These are phyloP conservation scores for Scolecobasidium constrictum DNA, from an alignment of 2,329 filamentous ascomycete species.

Conservation along the genomic window DNA sequence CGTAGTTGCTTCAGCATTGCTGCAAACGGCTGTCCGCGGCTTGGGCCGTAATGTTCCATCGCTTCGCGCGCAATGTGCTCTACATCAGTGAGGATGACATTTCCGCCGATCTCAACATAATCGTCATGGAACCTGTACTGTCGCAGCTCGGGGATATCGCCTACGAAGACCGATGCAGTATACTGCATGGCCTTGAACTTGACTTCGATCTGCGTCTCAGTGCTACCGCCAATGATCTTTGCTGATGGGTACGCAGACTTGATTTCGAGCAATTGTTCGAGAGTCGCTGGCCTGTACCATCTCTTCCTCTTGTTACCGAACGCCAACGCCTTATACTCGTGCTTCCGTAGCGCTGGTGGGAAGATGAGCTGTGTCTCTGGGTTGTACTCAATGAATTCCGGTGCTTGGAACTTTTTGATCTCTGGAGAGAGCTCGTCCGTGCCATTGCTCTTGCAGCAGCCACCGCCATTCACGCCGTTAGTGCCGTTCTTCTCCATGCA, in stretches of 20 bases:
- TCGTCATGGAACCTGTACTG: constrained; percentile 72
- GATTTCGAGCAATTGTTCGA: constrained; percentile 83
- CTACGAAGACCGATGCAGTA: constrained; percentile 79
- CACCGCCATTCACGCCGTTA: constrained; percentile 29
- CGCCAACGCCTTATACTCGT: constrained; percentile 68
- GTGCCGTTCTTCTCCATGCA: constrained; percentile 51
- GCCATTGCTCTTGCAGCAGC: constrained; percentile 28
- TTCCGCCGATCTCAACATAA: constrained; percentile 83
- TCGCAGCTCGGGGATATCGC: constrained; percentile 81
- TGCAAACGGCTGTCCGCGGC: constrained; percentile 67
- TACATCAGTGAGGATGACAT: constrained; percentile 83
- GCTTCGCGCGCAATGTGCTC: constrained; percentile 76
- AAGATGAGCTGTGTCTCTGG: constrained; percentile 94
- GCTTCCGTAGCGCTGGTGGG: constrained; percentile 71
- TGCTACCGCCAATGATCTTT: constrained; percentile 92
- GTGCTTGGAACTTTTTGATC: constrained; percentile 62
- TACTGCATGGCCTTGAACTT: constrained; percentile 96
- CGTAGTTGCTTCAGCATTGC: constrained; percentile 88
- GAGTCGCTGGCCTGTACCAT: constrained; percentile 83
- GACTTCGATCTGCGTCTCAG: constrained; percentile 95
- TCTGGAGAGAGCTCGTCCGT: constrained; percentile 24
- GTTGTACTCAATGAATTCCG: constrained; percentile 88
- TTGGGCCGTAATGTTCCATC: constrained; percentile 62
- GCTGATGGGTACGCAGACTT: constrained; percentile 75
- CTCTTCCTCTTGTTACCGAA: constrained; percentile 92